These are phyloP conservation scores for Platismatia glauca DNA, from an alignment of 495 filamentous ascomycete species.

Conservation along the genomic window DNA sequence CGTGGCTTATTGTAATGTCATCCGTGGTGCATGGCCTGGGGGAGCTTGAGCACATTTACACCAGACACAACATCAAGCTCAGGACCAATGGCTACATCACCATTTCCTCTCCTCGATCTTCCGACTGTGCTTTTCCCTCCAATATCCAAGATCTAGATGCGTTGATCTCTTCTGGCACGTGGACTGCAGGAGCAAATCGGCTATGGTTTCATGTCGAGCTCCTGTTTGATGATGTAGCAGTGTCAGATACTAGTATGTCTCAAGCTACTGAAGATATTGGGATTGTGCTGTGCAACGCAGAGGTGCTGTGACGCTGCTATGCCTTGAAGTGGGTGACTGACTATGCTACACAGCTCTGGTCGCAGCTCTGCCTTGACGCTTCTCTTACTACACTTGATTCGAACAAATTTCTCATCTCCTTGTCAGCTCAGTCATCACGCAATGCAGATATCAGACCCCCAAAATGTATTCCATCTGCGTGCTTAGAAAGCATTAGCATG, in stretches of 20 bases:
- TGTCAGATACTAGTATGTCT: background rate
- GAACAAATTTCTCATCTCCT: slow-evolving; percentile 1
- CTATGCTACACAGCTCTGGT: slow-evolving; percentile 12
- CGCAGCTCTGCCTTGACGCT: slow-evolving; percentile 12
- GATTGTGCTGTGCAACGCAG: slow-evolving; percentile 6
- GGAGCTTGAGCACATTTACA: slow-evolving; percentile 11
- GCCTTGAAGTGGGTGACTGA: background rate
- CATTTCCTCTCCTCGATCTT: slow-evolving; percentile 5
- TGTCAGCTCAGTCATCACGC: slow-evolving; percentile 2
- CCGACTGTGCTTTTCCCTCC: background rate
- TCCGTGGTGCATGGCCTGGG: slow-evolving; percentile 2
- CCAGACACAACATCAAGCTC: slow-evolving; percentile 16
- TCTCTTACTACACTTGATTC: slow-evolving; percentile 5
- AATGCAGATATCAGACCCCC: slow-evolving; percentile 2
- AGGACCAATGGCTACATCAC: background rate
- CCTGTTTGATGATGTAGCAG: slow-evolving; percentile 3
- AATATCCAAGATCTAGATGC: slow-evolving; percentile 5
- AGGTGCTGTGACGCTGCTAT: slow-evolving; percentile 1
- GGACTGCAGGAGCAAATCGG: slow-evolving; percentile 10
- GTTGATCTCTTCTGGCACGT: slow-evolving; percentile 8
- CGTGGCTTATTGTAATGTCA: slow-evolving; percentile 5
- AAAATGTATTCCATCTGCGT: background rate
- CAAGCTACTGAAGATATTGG: slow-evolving; percentile 13
- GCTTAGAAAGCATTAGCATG: background rate
- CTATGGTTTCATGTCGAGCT: slow-evolving; percentile 11